Evolutionary conservation across 176 grass and related monocot species (phyloP).

Genomic region (Sorghum bicolor): Sorghum_bicolor_NCBIv3 NC_012878.2:4087501-4088000

Average conservation of each 20-base stretch:
- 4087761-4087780: constrained; percentile 21
- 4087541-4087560: neutral
- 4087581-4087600: neutral
- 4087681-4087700: constrained; percentile 4
- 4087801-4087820: neutral
- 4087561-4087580: neutral
- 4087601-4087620: constrained; percentile 15
- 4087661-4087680: neutral
- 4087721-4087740: constrained; percentile 24
- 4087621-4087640: neutral
- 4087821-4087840: constrained; percentile 19
- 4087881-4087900: constrained; percentile 24
- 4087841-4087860: constrained; percentile 27
- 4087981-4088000: neutral
- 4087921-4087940: constrained; percentile 25
- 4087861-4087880: neutral
- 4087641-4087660: constrained; percentile 1
- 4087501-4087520: neutral
- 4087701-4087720: constrained; percentile 37
- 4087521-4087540: neutral
- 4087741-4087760: constrained; percentile 30
- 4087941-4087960: neutral
- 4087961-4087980: neutral
- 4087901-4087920: constrained; percentile 17
- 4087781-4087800: constrained; percentile 16